Evolutionary conservation across 345 rosid species (phyloP).

Genomic region (Ricinus communis): DNA sequence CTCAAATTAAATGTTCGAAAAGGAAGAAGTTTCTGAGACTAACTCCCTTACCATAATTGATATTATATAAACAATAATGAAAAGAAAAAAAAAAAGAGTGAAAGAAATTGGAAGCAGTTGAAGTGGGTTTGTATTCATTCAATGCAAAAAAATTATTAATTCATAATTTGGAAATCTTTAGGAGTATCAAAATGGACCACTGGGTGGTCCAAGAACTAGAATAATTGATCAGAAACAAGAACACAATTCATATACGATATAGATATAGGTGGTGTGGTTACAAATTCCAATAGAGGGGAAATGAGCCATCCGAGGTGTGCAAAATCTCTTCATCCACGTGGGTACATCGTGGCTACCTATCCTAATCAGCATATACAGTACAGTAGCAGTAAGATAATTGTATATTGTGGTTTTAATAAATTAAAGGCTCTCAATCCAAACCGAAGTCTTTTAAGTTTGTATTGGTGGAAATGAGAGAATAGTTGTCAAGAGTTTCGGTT

Average conservation of each 20-base stretch:
- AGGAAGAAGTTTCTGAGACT: no score
- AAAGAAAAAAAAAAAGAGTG: no score
- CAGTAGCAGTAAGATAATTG: no score
- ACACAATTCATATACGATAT: neutral
- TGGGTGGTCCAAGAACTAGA: slow-evolving; percentile 21
- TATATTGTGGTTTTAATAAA: neutral
- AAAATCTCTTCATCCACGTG: slow-evolving; percentile 21
- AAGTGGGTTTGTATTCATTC: neutral
- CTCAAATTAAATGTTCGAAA: no score
- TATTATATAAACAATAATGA: no score
- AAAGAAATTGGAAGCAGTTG: neutral
- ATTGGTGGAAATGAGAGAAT: neutral
- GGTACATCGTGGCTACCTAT: neutral
- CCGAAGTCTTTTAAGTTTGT: slow-evolving; percentile 3
- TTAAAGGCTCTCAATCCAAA: neutral
- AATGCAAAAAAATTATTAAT: no score
- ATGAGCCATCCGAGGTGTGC: slow-evolving; percentile 21
- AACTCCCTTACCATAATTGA: no score
- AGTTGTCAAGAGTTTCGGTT: slow-evolving; percentile 1
- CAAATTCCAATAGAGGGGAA: slow-evolving; percentile 23
- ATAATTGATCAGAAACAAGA: slow-evolving; percentile 2
- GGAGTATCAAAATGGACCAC: neutral
- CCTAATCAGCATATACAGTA: neutral
- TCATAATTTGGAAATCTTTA: neutral
- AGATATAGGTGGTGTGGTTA: slow-evolving; percentile 21